phyloP scores from a whole-genome alignment of 2,329 filamentous ascomycete genomes.

The Botrytis medusae region DNA sequence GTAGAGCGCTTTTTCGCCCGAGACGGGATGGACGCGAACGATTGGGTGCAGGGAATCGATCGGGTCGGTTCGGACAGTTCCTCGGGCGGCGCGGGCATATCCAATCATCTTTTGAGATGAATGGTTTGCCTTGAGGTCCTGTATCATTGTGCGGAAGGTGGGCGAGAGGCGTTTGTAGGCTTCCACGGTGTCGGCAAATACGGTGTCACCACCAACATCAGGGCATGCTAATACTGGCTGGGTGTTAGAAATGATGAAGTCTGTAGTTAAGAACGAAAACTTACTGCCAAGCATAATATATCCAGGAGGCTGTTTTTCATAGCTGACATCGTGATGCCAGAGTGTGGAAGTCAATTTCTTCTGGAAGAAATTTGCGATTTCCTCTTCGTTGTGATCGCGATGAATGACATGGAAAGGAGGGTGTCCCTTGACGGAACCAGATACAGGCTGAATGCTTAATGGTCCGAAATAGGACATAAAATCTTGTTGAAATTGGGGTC shows the following conservation, averaged over 20 bases:
- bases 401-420: conserved; percentile 66
- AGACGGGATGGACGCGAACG: conserved; percentile 69
- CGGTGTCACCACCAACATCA: conserved; percentile 65
- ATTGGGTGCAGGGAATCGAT: conserved; percentile 66
- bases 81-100: conserved; percentile 53
- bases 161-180: conserved; percentile 53
- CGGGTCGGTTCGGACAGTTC: conserved; percentile 62
- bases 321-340: conserved; percentile 71
- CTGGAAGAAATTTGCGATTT: conserved; percentile 60
- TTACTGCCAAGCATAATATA: conserved; percentile 57
- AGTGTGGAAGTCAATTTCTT: conserved; percentile 62
- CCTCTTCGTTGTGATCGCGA: conserved; percentile 58
- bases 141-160: conserved; percentile 43
- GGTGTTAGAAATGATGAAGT: conserved; percentile 4
- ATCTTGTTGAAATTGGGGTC: conserved; percentile 60
- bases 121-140: conserved; percentile 66
- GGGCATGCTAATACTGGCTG: conserved; percentile 35
- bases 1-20: conserved; percentile 70
- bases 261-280: neutral
- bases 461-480: conserved; percentile 64
- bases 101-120: conserved; percentile 56
- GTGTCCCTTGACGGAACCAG: conserved; percentile 61
- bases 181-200: conserved; percentile 68
- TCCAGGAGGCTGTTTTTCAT: conserved; percentile 68
- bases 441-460: conserved; percentile 68